Evolutionary conservation across 768 basidiomycete genomes (phyloP).

Genomic region (Boletus subparvulus): DNA sequence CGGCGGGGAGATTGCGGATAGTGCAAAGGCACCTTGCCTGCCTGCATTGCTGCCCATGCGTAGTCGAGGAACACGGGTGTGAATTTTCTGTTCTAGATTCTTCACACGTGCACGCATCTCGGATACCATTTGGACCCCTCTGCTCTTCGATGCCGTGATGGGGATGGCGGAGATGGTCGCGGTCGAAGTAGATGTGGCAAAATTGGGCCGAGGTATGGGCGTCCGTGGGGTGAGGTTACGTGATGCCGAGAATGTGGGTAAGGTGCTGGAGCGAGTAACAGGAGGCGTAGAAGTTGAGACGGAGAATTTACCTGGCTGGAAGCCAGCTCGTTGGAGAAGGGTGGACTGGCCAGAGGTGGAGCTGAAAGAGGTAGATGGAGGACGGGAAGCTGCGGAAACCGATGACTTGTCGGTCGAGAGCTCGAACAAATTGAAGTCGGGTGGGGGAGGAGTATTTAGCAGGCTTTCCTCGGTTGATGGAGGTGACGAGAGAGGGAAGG

Average conservation of each 20-base stretch:
- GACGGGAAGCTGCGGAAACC: constrained; percentile 34
- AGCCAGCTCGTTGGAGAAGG: constrained; percentile 52
- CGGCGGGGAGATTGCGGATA: constrained; percentile 34
- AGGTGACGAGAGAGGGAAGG: constrained; percentile 32
- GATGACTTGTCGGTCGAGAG: constrained; percentile 47
- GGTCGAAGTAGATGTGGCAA: constrained; percentile 41
- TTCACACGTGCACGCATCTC: constrained; percentile 86
- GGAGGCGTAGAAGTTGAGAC: constrained; percentile 45
- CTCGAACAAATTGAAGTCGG: constrained; percentile 61
- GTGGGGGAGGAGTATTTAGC: constrained; percentile 55
- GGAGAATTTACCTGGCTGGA: constrained; percentile 44
- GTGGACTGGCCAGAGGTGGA: constrained; percentile 43
- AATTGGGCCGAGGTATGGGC: constrained; percentile 38
- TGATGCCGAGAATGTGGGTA: constrained; percentile 51
- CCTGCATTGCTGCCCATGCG: constrained; percentile 78
- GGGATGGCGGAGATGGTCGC: constrained; percentile 31
- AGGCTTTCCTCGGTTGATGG: constrained; percentile 51
- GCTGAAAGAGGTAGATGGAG: constrained; percentile 31
- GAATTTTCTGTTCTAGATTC: constrained; percentile 82
- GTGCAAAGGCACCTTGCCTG: constrained; percentile 43
- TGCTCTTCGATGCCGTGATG: constrained; percentile 61
- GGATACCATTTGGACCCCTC: constrained; percentile 89
- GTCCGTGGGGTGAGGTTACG: constrained; percentile 47
- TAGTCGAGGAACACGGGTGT: constrained; percentile 80
- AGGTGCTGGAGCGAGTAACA: constrained; percentile 56